These are phyloP conservation scores for Penicillium sp. DNA, from an alignment of 2,329 filamentous ascomycete species.

Conservation along the genomic window DNA sequence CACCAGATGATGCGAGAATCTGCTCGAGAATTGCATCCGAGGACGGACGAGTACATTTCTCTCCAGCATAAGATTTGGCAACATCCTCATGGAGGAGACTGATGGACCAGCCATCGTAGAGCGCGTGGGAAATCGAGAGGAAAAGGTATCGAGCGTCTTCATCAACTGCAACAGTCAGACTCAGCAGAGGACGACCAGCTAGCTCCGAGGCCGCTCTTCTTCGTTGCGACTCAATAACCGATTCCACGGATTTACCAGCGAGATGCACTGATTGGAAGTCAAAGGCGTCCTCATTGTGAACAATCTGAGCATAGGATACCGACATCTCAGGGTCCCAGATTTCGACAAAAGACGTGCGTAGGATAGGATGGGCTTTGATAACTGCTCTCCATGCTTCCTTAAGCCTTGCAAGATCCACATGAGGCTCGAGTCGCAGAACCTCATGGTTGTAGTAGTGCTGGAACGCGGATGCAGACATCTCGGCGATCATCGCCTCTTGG, in stretches of 20 bases:
- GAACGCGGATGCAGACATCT: conserved; percentile 76
- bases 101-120: conserved; percentile 90
- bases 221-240: conserved; percentile 25
- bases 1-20: conserved; percentile 52
- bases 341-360: conserved; percentile 73
- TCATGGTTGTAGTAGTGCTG: conserved; percentile 85
- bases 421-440: conserved; percentile 61
- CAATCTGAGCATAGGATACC: conserved; percentile 59
- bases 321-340: conserved; percentile 63
- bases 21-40: conserved; percentile 59
- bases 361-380: conserved; percentile 64
- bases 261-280: conserved; percentile 37
- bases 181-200: conserved; percentile 30
- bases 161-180: conserved; percentile 43
- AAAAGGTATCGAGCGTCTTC: conserved; percentile 47
- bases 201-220: conserved; percentile 10
- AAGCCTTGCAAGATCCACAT: conserved; percentile 60
- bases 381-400: conserved; percentile 64
- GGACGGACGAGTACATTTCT: conserved; percentile 46
- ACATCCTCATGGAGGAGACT: conserved; percentile 73
- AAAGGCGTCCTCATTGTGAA: conserved; percentile 38
- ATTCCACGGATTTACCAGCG: conserved; percentile 23
- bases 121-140: conserved; percentile 78
- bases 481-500: conserved; percentile 82
- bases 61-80: conserved; percentile 60